Evolutionary conservation across 2,329 filamentous ascomycete genomes (phyloP).

Genomic region (Akanthomyces lecanii): DNA sequence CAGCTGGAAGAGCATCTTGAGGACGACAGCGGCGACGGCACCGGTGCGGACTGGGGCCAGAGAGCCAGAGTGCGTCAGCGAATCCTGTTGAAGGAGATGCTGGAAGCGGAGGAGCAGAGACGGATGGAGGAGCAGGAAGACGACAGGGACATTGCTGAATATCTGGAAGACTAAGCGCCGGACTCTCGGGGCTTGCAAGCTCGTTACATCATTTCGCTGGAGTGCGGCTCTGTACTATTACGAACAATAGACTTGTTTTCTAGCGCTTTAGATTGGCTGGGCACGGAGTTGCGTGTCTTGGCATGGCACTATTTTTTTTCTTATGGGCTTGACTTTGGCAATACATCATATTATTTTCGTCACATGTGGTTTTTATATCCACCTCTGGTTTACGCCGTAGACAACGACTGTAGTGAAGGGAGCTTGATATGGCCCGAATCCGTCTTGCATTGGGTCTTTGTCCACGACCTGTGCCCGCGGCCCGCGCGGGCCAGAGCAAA

Average conservation of each 20-base stretch:
- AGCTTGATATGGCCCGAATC: not conserved
- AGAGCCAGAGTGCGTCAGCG: conserved; percentile 67
- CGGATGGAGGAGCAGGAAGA: conserved; percentile 59
- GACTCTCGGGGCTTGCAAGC: not conserved
- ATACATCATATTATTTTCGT: not conserved
- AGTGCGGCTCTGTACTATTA: conserved; percentile 4
- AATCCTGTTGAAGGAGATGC: conserved; percentile 59
- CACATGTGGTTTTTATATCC: not conserved
- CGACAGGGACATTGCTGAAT: conserved; percentile 72
- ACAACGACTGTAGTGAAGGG: not conserved
- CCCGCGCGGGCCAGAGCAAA: not conserved
- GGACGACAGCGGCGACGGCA: conserved; percentile 42
- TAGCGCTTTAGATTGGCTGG: conserved; percentile 1
- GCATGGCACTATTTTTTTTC: conserved; percentile 1
- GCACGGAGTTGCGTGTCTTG: not conserved
- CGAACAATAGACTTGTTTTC: conserved; percentile 10
- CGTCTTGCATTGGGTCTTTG: not conserved
- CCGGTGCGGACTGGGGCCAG: conserved; percentile 61
- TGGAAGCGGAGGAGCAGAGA: conserved; percentile 58
- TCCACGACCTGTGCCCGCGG: not conserved
- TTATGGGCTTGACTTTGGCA: not conserved
- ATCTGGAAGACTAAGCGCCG: conserved; percentile 51
- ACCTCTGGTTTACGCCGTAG: not conserved
- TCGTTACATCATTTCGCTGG: not conserved
- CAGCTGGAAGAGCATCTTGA: conserved; percentile 52